phyloP scores from a whole-genome alignment of 345 rosid genomes.

The Dipteronia sinensis region DNA sequence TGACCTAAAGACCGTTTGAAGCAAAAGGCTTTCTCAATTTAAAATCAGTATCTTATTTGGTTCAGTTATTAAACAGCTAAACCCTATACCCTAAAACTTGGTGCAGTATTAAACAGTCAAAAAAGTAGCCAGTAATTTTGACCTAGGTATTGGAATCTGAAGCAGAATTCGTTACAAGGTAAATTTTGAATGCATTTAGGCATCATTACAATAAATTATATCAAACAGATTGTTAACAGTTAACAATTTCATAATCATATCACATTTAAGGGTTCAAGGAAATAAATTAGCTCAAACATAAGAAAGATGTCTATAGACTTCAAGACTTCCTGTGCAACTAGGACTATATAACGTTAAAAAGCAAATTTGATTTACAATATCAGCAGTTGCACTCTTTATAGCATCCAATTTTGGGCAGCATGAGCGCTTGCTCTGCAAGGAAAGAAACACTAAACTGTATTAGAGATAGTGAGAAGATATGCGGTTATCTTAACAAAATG shows the following conservation, averaged over 20 bases:
- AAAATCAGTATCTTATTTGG: too few species aligned
- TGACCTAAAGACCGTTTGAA: background rate
- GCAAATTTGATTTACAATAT: constrained; percentile 62
- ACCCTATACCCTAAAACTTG: too few species aligned
- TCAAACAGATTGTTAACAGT: background rate
- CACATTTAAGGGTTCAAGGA: background rate
- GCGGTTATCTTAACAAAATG: background rate
- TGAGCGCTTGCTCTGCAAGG: constrained; percentile 70
- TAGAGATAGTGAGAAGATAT: constrained; percentile 19
- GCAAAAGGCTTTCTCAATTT: too few species aligned
- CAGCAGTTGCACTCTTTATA: constrained; percentile 86
- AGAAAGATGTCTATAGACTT: constrained; percentile 1
- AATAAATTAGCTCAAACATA: background rate
- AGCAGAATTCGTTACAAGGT: background rate
- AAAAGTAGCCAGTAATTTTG: background rate
- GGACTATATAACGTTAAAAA: background rate
- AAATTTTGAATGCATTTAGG: background rate
- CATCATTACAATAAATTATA: background rate
- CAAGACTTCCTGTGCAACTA: constrained; percentile 5
- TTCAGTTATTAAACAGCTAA: background rate
- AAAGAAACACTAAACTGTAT: constrained; percentile 17
- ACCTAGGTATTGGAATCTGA: background rate
- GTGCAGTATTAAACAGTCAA: background rate
- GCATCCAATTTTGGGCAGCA: constrained; percentile 92
- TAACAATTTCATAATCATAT: background rate